phyloP scores from a whole-genome alignment of 2,329 filamentous ascomycete genomes.

The Aspergillus chevalieri region DNA sequence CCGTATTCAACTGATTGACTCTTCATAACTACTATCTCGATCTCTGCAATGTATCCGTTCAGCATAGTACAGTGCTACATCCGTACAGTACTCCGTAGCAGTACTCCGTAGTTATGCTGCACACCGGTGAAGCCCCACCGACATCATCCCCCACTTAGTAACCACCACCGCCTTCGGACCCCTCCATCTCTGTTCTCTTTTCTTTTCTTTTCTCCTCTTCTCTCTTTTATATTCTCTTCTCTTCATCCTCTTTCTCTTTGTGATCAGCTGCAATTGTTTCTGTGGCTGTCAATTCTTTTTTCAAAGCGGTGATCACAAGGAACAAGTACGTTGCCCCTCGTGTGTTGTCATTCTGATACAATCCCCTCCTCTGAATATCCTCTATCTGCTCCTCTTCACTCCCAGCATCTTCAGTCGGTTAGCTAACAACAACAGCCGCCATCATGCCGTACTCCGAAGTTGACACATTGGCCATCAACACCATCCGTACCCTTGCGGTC shows the following conservation, averaged over 20 bases:
- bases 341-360: background rate
- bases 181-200: conserved; percentile 7
- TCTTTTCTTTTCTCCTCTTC: conserved; percentile 7
- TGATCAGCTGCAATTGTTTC: background rate
- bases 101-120: no score
- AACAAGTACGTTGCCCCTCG: background rate
- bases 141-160: background rate
- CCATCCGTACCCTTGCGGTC: conserved; percentile 90
- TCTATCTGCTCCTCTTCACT: conserved; percentile 1
- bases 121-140: background rate
- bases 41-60: no score
- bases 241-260: conserved; percentile 14
- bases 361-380: background rate
- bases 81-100: no score
- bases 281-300: background rate
- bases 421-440: conserved; percentile 25
- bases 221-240: conserved; percentile 11
- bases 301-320: background rate
- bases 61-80: no score
- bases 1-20: no score
- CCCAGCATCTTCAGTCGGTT: background rate
- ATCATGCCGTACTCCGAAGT: conserved; percentile 82
- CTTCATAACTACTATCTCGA: no score
- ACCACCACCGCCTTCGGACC: conserved; percentile 6
- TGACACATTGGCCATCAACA: conserved; percentile 93